Evolutionary conservation across 768 basidiomycete genomes (phyloP).

Genomic region (Leccinellum albellum): DNA sequence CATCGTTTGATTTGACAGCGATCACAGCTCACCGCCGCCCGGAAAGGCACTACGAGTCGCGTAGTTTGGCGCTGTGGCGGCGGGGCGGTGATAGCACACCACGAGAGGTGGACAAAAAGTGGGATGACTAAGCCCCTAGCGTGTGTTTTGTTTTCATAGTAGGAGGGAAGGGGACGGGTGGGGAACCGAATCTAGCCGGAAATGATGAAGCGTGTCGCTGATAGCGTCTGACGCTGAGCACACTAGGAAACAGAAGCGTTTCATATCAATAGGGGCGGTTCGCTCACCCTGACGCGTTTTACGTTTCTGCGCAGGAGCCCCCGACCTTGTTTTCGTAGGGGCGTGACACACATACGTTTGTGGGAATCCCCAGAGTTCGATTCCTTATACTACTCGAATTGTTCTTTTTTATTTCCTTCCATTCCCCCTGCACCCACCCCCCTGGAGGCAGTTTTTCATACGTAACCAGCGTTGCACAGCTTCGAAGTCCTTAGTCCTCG

Average conservation of each 20-base stretch:
- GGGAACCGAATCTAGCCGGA: not conserved
- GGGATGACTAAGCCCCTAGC: not conserved
- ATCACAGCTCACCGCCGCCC: not conserved
- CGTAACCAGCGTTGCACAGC: not conserved
- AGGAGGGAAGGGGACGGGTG: too few relatives aligned
- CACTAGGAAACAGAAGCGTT: slow-evolving; percentile 2
- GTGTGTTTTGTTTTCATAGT: too few relatives aligned
- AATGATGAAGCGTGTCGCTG: not conserved
- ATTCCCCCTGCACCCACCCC: not conserved
- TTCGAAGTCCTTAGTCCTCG: slow-evolving; percentile 12
- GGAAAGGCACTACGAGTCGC: not conserved
- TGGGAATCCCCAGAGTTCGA: not conserved
- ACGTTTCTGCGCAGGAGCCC: not conserved
- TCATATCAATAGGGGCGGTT: slow-evolving; percentile 16
- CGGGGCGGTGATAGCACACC: not conserved
- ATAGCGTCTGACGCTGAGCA: not conserved
- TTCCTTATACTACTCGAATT: not conserved
- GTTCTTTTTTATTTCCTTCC: not conserved
- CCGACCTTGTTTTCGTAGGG: not conserved
- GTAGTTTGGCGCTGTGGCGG: not conserved
- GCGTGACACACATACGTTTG: not conserved
- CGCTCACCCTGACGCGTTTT: slow-evolving; percentile 3
- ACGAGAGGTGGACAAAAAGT: not conserved
- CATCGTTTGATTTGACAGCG: not conserved
- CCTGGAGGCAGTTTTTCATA: not conserved